These are phyloP conservation scores for Thelephora terrestris DNA, from an alignment of 1,284 basidiomycete species.

Conservation along the genomic window DNA sequence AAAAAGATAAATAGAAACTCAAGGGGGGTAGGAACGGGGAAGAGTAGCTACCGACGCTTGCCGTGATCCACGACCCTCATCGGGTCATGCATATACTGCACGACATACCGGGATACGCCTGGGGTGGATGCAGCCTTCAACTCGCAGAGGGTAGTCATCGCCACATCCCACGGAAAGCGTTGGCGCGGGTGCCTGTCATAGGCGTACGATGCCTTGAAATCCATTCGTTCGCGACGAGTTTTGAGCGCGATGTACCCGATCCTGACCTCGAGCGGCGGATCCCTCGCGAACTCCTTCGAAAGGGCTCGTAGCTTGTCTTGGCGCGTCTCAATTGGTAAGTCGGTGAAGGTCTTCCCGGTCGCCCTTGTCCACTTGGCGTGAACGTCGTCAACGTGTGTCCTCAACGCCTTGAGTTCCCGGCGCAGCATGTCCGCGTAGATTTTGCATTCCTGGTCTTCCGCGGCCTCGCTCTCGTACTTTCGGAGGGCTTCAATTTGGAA, in stretches of 20 bases:
- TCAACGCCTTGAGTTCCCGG: conserved; percentile 20
- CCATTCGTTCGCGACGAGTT: conserved; percentile 22
- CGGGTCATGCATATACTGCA: neutral
- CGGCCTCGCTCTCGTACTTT: conserved; percentile 21
- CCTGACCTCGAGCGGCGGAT: conserved; percentile 6
- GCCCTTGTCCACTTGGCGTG: conserved; percentile 18
- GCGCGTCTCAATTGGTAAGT: conserved; percentile 31
- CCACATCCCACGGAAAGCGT: conserved; percentile 44
- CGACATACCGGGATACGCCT: neutral
- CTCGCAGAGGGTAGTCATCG: conserved; percentile 36
- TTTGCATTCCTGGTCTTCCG: conserved; percentile 5
- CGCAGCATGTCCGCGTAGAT: conserved; percentile 8
- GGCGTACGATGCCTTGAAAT: conserved; percentile 41
- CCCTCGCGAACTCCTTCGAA: conserved; percentile 30
- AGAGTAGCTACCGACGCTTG: neutral
- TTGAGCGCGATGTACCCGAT: conserved; percentile 6
- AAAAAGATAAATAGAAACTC: neutral
- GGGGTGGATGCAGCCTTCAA: conserved; percentile 30
- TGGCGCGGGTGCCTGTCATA: conserved; percentile 35
- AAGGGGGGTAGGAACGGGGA: too few species aligned
- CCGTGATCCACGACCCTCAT: neutral
- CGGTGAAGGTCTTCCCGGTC: conserved; percentile 24
- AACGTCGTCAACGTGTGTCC: conserved; percentile 19
- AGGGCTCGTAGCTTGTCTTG: conserved; percentile 35
- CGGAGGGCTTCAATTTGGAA: conserved; percentile 28